Percentiles rank a stretch among this genome's conserved stretches.
These are phyloP conservation scores for Microbotryomycetes sp. DNA, from an alignment of 1,284 basidiomycete genomes.

Conservation along the genomic window DNA sequence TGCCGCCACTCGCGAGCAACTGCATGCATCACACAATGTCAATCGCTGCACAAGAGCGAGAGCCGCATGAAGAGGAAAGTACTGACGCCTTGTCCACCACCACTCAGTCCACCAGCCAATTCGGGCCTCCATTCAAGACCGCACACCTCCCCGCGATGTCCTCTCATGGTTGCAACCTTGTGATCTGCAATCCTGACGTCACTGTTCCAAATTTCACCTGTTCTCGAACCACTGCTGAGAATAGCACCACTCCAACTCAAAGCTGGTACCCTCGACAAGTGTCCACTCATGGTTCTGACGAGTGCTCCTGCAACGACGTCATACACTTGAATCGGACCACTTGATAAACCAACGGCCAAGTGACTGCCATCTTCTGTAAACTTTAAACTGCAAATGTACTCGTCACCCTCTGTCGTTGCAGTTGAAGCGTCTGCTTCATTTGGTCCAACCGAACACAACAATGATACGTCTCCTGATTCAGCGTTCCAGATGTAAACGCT, in stretches of 20 bases:
- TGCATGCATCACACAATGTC: too few species aligned
- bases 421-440: conserved; percentile 39
- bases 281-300: conserved; percentile 80
- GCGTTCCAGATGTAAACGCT: conserved; percentile 89
- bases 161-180: conserved; percentile 79
- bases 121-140: conserved; percentile 43
- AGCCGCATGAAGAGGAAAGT: background rate
- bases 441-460: conserved; percentile 48
- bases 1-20: conserved; percentile 85
- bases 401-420: conserved; percentile 47
- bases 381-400: conserved; percentile 67
- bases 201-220: conserved; percentile 89
- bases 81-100: conserved; percentile 35
- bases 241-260: conserved; percentile 81
- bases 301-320: conserved; percentile 75
- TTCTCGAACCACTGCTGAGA: conserved; percentile 77
- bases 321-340: conserved; percentile 91
- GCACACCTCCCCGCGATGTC: conserved; percentile 85
- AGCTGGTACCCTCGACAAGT: conserved; percentile 66
- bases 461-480: conserved; percentile 73
- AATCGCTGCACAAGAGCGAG: too few species aligned
- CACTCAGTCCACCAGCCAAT: conserved; percentile 29
- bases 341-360: conserved; percentile 77
- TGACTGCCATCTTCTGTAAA: conserved; percentile 84
- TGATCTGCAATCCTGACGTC: conserved; percentile 81